Evolutionary conservation across 305 asterid species (phyloP), one percentile per base, ranked within the genome.

Genomic region (Withania somnifera): DNA sequence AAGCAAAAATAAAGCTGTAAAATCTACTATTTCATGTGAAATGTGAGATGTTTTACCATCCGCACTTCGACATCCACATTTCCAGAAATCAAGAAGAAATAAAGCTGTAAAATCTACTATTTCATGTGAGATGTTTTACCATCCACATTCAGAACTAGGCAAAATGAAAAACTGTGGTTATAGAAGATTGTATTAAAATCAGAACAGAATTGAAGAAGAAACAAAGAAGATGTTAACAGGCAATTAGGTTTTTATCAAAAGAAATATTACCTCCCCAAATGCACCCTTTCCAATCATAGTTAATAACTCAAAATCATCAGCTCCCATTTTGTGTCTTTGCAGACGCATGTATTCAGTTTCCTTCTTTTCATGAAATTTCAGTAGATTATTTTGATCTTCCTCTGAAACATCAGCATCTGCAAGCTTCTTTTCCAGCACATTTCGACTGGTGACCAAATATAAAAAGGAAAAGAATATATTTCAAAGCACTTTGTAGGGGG

Each of bases 221-320:
- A 58, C n/a, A 52, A n/a, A 42, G 17, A 76, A 76, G 63, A 52
- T 0, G 28, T 50, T 28, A 28, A 76, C 47, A 76, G 30, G 63
- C 61, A 51, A 76, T 51, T 51, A 51, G 63, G n/a, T 30, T 7
- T 26, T 40, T n/a, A n/a, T 47, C 76, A 80, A 24, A 8, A 38
- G 60, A 80, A 47, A 45, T 11, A 8, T 81, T 91, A 96, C 99
- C 99, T 96, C 99, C 32, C 99, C 99, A 84, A 96, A 95, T 83
- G 99, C 99, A 82, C 99, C 98, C 86, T 95, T 95, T 81, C 99
- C 99, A 38, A 95, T 95, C 98, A 93, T 93, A 52, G 99, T 95
- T 87, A 95, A 86, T 73, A 95, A 86, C 87, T 95, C 99, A 89
- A 95, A 95, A 84, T 95, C 98, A 89, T 91, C 99, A 78, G 87